A percentile compares a stretch with the other conserved stretches of the same genome.
Evolutionary conservation across 169 alveolate genomes (phyloP).

Genomic region (Cryptosporidium felis): DNA sequence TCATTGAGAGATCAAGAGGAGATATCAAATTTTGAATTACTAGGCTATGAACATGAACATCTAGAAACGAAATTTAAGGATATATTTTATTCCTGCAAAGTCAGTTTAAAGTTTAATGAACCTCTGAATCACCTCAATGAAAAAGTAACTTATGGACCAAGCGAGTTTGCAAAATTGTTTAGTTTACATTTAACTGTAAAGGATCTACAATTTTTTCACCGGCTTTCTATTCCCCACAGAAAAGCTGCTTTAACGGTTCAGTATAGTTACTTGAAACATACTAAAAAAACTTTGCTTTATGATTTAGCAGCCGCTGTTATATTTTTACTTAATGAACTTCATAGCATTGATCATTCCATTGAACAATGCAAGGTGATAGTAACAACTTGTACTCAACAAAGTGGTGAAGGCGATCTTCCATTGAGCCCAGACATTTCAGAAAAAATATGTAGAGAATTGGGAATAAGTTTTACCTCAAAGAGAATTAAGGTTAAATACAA

Average conservation of each 20-base stretch:
- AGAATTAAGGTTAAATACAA: not conserved
- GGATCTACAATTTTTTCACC: slow-evolving; percentile 1
- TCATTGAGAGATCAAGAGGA: slow-evolving; percentile 18
- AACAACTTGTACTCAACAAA: slow-evolving; percentile 4
- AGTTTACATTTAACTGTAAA: slow-evolving; percentile 10
- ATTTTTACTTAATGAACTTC: slow-evolving; percentile 35
- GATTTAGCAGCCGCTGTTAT: slow-evolving; percentile 52
- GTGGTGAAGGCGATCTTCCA: not conserved
- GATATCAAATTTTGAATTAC: not conserved
- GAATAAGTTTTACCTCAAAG: not conserved
- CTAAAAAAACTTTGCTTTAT: not conserved
- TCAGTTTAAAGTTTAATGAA: slow-evolving; percentile 24
- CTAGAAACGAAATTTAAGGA: slow-evolving; percentile 25
- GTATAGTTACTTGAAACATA: slow-evolving; percentile 23
- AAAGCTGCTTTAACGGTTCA: slow-evolving; percentile 58
- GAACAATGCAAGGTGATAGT: slow-evolving; percentile 36
- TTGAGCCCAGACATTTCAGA: slow-evolving; percentile 17
- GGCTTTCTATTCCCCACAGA: slow-evolving; percentile 60
- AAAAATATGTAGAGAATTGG: slow-evolving; percentile 45
- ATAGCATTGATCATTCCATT: slow-evolving; percentile 29
- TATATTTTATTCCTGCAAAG: slow-evolving; percentile 6
- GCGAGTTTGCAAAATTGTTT: slow-evolving; percentile 19
- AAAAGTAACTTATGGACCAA: not conserved
- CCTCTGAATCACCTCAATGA: not conserved
- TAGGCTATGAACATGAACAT: not conserved